Evolutionary conservation across 2,329 filamentous ascomycete species (phyloP).

Genomic region (Ascochyta koolunga): DNA sequence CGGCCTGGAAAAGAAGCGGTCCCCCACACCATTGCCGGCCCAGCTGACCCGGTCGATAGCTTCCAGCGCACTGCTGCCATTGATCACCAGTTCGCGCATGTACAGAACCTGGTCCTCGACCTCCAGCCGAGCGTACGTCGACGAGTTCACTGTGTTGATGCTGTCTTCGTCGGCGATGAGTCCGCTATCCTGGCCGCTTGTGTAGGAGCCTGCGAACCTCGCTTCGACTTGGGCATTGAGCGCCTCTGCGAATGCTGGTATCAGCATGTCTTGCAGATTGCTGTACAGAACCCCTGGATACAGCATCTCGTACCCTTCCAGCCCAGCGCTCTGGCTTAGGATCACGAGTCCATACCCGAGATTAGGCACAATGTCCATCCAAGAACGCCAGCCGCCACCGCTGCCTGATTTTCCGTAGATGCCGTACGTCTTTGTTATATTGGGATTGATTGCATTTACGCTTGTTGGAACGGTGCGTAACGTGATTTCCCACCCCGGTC

Average conservation of each 20-base stretch:
- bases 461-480: slow-evolving; percentile 21
- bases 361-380: slow-evolving; percentile 40
- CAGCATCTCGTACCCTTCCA: slow-evolving; percentile 23
- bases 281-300: slow-evolving; percentile 23
- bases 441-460: slow-evolving; percentile 2
- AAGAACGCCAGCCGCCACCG: slow-evolving; percentile 40
- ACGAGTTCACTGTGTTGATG: slow-evolving; percentile 3
- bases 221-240: slow-evolving; percentile 17
- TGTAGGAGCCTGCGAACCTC: slow-evolving; percentile 33
- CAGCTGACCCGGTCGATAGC: slow-evolving; percentile 36
- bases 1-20: slow-evolving; percentile 28
- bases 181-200: slow-evolving; percentile 26
- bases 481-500: slow-evolving; percentile 41
- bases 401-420: slow-evolving; percentile 42
- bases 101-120: slow-evolving; percentile 36
- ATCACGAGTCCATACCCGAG: slow-evolving; percentile 40
- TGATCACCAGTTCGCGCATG: slow-evolving; percentile 34
- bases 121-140: slow-evolving; percentile 32
- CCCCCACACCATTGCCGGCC: slow-evolving; percentile 20
- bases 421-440: slow-evolving; percentile 28
- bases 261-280: slow-evolving; percentile 30
- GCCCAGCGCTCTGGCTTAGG: slow-evolving; percentile 25
- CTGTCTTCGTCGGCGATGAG: slow-evolving; percentile 24
- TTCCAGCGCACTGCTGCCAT: slow-evolving; percentile 37
- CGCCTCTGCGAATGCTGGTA: slow-evolving; percentile 36